Base-by-base conservation (phyloP, 192 early-diverging fungal species). In the Glomus cerebriforme region DNA sequence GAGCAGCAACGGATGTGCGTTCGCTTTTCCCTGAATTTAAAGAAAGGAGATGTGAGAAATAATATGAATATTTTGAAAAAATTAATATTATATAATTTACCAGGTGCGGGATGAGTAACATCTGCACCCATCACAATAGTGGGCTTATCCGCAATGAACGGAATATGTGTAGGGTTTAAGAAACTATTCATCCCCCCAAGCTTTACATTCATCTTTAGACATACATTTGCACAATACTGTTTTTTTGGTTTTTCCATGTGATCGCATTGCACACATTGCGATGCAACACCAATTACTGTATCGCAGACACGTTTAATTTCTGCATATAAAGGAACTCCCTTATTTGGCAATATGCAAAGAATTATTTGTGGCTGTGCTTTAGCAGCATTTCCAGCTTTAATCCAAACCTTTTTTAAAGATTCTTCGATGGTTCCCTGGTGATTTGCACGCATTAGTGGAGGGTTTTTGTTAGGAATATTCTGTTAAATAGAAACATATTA, bases 141-240 rank as follows among this genome's bases (percentile, higher is more conserved):
- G 7, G 94, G 93, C 8, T 82, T 79, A 45, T 87, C 73, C n/a
- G 86, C 82, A 58, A 95, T 82, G 80, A 96, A 91, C 3, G 91
- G 90, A 26, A 93, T 83, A 63, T 93, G 86, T 7, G 79, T 43
- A 19, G 82, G 83, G 0, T 60, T 81, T 32, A 98, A 82, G 66
- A 84, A 87, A 27, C 89, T 86, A 87, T 97, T 97, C 83, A 90
- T 91, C 43, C 95, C 96, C 58, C 96, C 49, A 6, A 54, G 6
- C 22, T 54, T 54, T 22, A 54, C 49, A 2, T 54, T 54, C 19
- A 54, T 54, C 87, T 98, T 98, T 47, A 98, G 83, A 64, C 91
- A 95, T 24, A 98, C 92, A 68, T 97, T 98, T 9, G 96, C 96
- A 74, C 93, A 95, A 85, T 97, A 98, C 84, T 96, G 95, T 47